Percentiles rank a stretch among this genome's conserved stretches.
Conservation (phyloP, 2,329 filamentous ascomycete species). For the Colletotrichum endophyticum region DNA sequence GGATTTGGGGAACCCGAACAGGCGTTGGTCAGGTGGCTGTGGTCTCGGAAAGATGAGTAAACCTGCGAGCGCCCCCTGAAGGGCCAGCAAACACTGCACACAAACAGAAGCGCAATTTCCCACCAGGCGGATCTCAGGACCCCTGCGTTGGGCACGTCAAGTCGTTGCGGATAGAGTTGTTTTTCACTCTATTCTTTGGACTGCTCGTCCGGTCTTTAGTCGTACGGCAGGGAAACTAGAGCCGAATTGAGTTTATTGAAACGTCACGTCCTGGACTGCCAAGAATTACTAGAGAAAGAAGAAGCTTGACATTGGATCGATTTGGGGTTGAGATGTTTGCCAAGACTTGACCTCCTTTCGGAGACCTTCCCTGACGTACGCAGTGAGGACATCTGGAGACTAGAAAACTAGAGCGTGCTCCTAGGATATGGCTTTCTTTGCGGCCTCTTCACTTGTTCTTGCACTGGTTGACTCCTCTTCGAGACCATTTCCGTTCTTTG, state of each 20-base stretch:
- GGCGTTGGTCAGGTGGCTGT: not conserved
- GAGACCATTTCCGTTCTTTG: conserved; percentile 6
- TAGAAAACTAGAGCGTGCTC: not conserved
- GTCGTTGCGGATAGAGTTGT: not conserved
- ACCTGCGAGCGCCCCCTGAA: not conserved
- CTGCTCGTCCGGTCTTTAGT: not conserved
- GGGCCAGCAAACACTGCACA: not conserved
- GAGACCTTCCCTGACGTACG: not conserved
- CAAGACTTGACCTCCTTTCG: not conserved
- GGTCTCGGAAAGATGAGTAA: not conserved
- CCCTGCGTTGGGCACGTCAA: not conserved
- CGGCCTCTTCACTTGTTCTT: not conserved
- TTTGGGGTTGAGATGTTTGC: not conserved
- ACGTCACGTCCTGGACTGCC: not conserved
- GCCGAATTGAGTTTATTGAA: conserved; percentile 12
- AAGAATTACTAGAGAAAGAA: not conserved
- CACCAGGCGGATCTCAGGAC: conserved; percentile 7
- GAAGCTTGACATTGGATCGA: not conserved
- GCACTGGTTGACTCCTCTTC: not conserved
- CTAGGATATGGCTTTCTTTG: not conserved
- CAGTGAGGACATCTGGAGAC: not conserved
- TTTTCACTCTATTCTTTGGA: not conserved
- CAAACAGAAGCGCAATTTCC: not conserved
- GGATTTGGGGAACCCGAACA: not conserved
- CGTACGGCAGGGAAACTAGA: not conserved